These are phyloP conservation scores for Pythium aphanidermatum DNA, from an alignment of 352 stramenopile genomes.

Conservation along the genomic window DNA sequence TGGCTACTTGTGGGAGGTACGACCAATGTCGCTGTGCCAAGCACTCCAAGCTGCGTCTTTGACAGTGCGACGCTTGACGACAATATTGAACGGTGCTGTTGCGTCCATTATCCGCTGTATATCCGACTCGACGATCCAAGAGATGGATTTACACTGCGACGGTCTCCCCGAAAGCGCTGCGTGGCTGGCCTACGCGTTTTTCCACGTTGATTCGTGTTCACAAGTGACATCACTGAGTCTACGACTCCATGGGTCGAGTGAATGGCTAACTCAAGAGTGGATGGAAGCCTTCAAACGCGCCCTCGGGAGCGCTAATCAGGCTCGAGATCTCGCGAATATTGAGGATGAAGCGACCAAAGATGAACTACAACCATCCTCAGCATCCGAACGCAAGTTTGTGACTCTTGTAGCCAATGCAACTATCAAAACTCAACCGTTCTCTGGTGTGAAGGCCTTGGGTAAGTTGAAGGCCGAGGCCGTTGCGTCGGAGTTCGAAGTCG, in stretches of 20 bases:
- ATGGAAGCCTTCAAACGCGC: slow-evolving; percentile 7
- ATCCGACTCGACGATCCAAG: too few relatives aligned
- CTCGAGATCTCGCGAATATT: slow-evolving; percentile 14
- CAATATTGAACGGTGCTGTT: too few relatives aligned
- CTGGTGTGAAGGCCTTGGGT: slow-evolving; percentile 1
- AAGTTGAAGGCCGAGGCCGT: slow-evolving; percentile 1
- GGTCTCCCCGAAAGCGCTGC: slow-evolving; percentile 12
- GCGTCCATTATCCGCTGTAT: too few relatives aligned
- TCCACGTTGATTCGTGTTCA: slow-evolving; percentile 30
- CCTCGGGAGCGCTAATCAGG: neutral
- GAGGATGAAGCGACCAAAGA: slow-evolving; percentile 9
- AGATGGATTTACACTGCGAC: too few relatives aligned
- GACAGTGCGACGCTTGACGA: too few relatives aligned
- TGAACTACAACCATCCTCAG: neutral
- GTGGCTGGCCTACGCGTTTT: slow-evolving; percentile 38
- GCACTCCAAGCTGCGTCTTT: too few relatives aligned
- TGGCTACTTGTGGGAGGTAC: too few relatives aligned
- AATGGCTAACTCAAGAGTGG: neutral
- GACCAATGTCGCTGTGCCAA: too few relatives aligned
- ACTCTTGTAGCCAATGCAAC: too few relatives aligned
- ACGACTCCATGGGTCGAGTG: neutral
- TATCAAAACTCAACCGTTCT: neutral
- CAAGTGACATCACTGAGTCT: slow-evolving; percentile 26
- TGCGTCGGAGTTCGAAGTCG: slow-evolving; percentile 28
- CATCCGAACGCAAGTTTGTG: neutral